Percentiles rank a stretch among this genome's conserved stretches.
Evolutionary conservation across 2,329 filamentous ascomycete genomes (phyloP).

Genomic region (Colletotrichum phormii): DNA sequence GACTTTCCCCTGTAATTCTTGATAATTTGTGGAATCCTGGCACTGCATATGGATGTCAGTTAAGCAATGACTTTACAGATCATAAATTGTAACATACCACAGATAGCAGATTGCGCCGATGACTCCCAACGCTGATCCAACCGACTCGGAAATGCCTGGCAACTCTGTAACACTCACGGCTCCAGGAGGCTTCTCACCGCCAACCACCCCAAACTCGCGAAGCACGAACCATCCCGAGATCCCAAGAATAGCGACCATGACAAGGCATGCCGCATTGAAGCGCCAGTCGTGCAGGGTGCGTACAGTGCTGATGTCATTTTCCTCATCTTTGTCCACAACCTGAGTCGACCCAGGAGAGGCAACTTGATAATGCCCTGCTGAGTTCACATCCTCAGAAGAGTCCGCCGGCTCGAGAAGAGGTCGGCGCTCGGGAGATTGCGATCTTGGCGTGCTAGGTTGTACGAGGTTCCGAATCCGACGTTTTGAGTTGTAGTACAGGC

Average conservation of each 20-base stretch:
- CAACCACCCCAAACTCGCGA: background rate
- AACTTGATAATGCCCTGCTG: background rate
- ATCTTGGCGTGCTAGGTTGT: background rate
- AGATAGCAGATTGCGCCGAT: conserved; percentile 25
- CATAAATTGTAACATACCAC: background rate
- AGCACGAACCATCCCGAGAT: conserved; percentile 12
- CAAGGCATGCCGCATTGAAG: conserved; percentile 11
- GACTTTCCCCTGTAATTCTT: conserved; percentile 22
- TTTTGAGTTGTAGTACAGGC: conserved; percentile 17
- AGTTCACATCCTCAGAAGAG: background rate
- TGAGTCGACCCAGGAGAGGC: background rate
- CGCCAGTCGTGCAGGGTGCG: conserved; percentile 8
- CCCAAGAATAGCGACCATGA: background rate
- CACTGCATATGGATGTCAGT: background rate
- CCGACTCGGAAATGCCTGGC: background rate
- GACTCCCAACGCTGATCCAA: conserved; percentile 15
- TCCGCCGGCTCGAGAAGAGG: background rate
- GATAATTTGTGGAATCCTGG: conserved; percentile 23
- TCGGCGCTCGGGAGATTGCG: background rate
- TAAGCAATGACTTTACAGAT: too few relatives aligned
- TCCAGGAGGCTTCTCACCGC: background rate
- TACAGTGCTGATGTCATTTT: background rate
- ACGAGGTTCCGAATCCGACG: background rate
- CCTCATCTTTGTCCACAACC: background rate
- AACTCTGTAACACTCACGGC: background rate